A percentile compares a stretch with the other conserved stretches of the same genome.
Evolutionary conservation across 257 asterid species (phyloP).

Genomic region (Linderniella brevidens): DNA sequence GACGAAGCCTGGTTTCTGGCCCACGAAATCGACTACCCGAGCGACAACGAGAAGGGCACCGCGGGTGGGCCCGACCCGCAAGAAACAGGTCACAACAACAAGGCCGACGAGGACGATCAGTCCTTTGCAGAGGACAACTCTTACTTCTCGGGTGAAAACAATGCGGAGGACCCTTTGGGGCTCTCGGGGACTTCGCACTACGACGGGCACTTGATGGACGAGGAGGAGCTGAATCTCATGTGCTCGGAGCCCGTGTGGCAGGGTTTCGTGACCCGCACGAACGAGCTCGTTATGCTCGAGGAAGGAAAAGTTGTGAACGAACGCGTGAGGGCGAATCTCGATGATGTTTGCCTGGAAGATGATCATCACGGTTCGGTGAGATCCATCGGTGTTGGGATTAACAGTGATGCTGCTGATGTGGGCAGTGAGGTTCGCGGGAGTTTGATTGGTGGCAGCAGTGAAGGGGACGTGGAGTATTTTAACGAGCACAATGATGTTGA

Average conservation of each 20-base stretch:
- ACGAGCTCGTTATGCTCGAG: slow-evolving; percentile 62
- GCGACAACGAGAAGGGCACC: slow-evolving; percentile 86
- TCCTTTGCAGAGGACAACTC: slow-evolving; percentile 88
- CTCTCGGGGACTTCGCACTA: slow-evolving; percentile 29
- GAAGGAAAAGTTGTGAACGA: slow-evolving; percentile 44
- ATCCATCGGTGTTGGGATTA: slow-evolving; percentile 98
- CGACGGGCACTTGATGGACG: slow-evolving; percentile 87
- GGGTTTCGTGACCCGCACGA: slow-evolving; percentile 72
- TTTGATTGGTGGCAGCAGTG: slow-evolving; percentile 88
- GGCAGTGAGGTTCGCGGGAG: slow-evolving; percentile 85
- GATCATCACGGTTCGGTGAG: slow-evolving; percentile 93
- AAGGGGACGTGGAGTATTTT: slow-evolving; percentile 70
- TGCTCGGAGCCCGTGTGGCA: slow-evolving; percentile 84
- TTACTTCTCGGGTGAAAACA: slow-evolving; percentile 69
- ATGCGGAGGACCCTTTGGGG: slow-evolving; percentile 39
- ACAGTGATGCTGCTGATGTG: slow-evolving; percentile 82
- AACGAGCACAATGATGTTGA: slow-evolving; percentile 38
- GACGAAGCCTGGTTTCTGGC: slow-evolving; percentile 98
- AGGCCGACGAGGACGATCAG: slow-evolving; percentile 70
- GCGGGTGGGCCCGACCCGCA: slow-evolving; percentile 71
- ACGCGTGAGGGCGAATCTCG: slow-evolving; percentile 42
- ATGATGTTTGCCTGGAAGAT: slow-evolving; percentile 62
- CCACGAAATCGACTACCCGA: slow-evolving; percentile 93
- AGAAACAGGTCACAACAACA: slow-evolving; percentile 43
- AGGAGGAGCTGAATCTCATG: slow-evolving; percentile 68